Evolutionary conservation across 2,329 filamentous ascomycete species (phyloP), one percentile per base, ranked within the genome.

Genomic region (Mycogone perniciosa): DNA sequence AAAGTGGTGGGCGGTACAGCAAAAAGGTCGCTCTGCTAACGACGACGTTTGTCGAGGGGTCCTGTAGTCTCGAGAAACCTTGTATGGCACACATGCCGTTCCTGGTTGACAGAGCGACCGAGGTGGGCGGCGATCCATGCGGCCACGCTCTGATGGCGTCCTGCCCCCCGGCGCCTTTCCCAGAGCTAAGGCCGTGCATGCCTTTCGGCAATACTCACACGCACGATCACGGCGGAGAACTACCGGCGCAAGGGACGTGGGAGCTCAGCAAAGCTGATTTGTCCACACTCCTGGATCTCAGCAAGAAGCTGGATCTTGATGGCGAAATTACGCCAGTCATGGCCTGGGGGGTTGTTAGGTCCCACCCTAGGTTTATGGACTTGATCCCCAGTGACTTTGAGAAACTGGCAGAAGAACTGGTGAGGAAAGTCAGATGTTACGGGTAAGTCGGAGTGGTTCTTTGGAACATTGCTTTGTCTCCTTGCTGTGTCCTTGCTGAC

Each of bases 281-380:
- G 45, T 74, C 84, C 46, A 95, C 87, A 48, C 75, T 97, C 48
- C 79, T 96, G 54, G 87, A 95, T 63, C 77, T 96, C 50, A 96
- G 89, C 71, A 81, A 84, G 59, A 83, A 85, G 60, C 76, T 96
- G 29, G 85, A 93, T 59, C 81, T 93, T 2, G 88, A 93, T 54
- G 89, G 89, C 47, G 89, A 95, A 70, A 88, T 97, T 61, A 97
- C 92, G 13, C 93, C 93, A 0, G 88, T 96, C 58, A 95, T 95
- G 89, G 91, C 91, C 0, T 92, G 93, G 82, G 86, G 89, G 45
- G 86, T 88, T 70, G 78, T 97, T 45, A 73, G 89, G 55, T 78
- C 76, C 42, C 85, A 93, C 67, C 81, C 86, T 35, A 76, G 85
- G 55, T 82, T 91, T 56, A 64, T 65, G 5, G 81, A 86, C 58